Conservation (phyloP, 768 basidiomycete genomes). For the Mycena epipterygia region DNA sequence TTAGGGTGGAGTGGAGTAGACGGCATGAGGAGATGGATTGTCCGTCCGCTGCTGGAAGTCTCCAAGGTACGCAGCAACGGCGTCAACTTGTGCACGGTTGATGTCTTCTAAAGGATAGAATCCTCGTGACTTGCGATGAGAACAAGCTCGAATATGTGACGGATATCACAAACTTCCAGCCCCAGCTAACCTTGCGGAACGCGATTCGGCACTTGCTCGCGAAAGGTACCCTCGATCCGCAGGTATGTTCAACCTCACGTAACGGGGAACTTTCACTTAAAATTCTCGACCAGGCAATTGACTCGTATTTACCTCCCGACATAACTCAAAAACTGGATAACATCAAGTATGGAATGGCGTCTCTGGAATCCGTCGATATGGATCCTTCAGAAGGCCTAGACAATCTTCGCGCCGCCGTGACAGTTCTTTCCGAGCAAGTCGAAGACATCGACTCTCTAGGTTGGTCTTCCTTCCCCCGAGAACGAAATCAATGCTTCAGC, state of each 20-base stretch:
- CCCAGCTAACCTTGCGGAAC: conserved; percentile 79
- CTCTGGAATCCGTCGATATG: conserved; percentile 48
- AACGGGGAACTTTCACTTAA: not conserved
- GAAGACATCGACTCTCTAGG: conserved; percentile 63
- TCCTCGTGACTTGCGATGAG: conserved; percentile 83
- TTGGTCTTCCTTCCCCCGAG: conserved; percentile 34
- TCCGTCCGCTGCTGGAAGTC: conserved; percentile 78
- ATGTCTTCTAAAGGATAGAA: conserved; percentile 69
- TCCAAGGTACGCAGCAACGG: conserved; percentile 66
- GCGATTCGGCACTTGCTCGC: conserved; percentile 69
- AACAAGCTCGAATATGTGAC: conserved; percentile 71
- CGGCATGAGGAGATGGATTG: conserved; percentile 78
- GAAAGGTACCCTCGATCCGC: conserved; percentile 23
- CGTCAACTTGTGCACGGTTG: not conserved
- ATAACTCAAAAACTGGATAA: conserved; percentile 49
- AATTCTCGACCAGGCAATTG: conserved; percentile 5
- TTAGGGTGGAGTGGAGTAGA: conserved; percentile 61
- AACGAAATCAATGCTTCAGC: conserved; percentile 20
- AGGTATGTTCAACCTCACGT: conserved; percentile 35
- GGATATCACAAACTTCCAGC: conserved; percentile 83
- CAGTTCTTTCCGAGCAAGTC: conserved; percentile 49
- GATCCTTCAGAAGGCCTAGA: conserved; percentile 49
- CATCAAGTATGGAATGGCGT: conserved; percentile 48
- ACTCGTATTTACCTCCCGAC: conserved; percentile 41
- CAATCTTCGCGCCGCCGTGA: conserved; percentile 55